phyloP scores from a whole-genome alignment of 805 yeast genomes.

The Diddensiella caesifluorescens region DNA sequence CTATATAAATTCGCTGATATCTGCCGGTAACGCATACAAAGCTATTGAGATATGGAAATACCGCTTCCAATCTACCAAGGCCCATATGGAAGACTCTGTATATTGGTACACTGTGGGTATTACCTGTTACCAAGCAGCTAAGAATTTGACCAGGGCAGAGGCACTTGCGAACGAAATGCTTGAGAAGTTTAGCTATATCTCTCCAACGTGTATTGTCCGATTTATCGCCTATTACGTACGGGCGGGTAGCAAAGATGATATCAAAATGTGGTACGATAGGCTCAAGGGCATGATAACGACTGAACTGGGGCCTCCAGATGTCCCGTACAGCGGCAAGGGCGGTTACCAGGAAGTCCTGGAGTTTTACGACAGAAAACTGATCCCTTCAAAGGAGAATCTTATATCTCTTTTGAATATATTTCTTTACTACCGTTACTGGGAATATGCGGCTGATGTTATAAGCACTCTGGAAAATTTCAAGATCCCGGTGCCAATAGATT shows the following conservation, averaged over 20 bases:
- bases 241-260: constrained; percentile 7
- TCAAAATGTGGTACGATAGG: constrained; percentile 13
- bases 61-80: constrained; percentile 14
- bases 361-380: constrained; percentile 10
- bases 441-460: constrained; percentile 13
- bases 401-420: constrained; percentile 7
- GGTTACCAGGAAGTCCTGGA: too few species aligned
- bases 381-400: constrained; percentile 9
- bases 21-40: constrained; percentile 12
- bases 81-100: constrained; percentile 15
- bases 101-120: constrained; percentile 24
- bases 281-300: constrained; percentile 10
- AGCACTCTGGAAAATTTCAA: constrained; percentile 10
- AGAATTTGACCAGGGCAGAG: constrained; percentile 18
- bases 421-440: constrained; percentile 15
- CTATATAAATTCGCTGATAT: constrained; percentile 19
- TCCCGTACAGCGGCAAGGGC: constrained; percentile 13
- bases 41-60: constrained; percentile 22
- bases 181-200: constrained; percentile 12
- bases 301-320: background rate
- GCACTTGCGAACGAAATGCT: constrained; percentile 17
- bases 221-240: constrained; percentile 15
- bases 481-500: constrained; percentile 11
- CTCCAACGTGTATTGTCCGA: constrained; percentile 20
- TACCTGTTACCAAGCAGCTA: constrained; percentile 14